These are phyloP conservation scores for Cadophora gregata DNA, from an alignment of 2,329 filamentous ascomycete species.

Conservation along the genomic window DNA sequence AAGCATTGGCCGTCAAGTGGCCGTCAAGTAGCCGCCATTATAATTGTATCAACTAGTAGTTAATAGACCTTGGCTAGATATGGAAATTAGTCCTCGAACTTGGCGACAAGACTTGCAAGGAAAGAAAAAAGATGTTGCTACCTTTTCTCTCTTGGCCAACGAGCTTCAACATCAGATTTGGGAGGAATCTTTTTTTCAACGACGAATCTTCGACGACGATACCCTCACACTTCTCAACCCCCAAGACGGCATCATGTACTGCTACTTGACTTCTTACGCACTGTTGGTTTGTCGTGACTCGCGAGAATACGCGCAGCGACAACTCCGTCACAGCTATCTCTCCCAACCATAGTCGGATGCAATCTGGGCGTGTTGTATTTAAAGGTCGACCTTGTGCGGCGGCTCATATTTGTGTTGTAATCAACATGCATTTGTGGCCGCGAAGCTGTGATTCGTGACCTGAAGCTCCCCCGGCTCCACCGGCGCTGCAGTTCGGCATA, in stretches of 20 bases:
- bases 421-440: not conserved
- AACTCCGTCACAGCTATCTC: not conserved
- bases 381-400: too few species aligned
- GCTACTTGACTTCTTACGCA: not conserved
- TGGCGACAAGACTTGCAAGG: not conserved
- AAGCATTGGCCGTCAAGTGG: not conserved
- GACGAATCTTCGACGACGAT: constrained; percentile 18
- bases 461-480: not conserved
- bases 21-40: too few species aligned
- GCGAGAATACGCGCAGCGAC: not conserved
- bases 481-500: not conserved
- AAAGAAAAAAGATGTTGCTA: not conserved
- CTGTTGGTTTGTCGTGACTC: constrained; percentile 1
- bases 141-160: not conserved
- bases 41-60: too few species aligned
- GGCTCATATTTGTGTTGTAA: constrained; percentile 4
- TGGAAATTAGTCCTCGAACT: not conserved
- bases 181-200: constrained; percentile 13
- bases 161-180: constrained; percentile 5
- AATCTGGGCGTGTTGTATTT: too few species aligned
- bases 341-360: not conserved
- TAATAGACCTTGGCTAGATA: not conserved
- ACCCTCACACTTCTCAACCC: constrained; percentile 14
- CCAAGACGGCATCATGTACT: constrained; percentile 6
- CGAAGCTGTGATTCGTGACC: constrained; percentile 1